Evolutionary conservation across 1,139 yeast species (phyloP).

Genomic region (Diutina sp.): DNA sequence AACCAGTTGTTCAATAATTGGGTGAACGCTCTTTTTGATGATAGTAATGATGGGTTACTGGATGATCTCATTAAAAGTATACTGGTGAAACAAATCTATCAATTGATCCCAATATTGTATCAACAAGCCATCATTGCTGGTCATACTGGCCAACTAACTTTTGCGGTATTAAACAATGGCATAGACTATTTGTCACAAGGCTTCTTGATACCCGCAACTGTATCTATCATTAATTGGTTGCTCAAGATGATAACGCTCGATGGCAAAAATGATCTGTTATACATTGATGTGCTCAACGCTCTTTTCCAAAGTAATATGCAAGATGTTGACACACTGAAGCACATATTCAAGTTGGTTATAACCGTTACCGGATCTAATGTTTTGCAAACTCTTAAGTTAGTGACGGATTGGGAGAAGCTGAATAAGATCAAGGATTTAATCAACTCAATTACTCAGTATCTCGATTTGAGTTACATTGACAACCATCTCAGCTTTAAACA

Average conservation of each 20-base stretch:
- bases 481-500: not conserved
- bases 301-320: constrained; percentile 6
- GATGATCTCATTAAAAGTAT: constrained; percentile 67
- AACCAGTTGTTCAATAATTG: constrained; percentile 53
- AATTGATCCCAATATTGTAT: constrained; percentile 59
- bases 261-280: constrained; percentile 4
- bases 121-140: constrained; percentile 62
- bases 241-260: constrained; percentile 5
- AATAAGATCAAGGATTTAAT: not conserved
- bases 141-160: constrained; percentile 34
- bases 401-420: constrained; percentile 1
- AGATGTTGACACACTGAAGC: constrained; percentile 4
- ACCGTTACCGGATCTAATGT: constrained; percentile 6
- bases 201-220: constrained; percentile 27
- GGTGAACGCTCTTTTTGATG: constrained; percentile 70
- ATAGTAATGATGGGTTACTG: constrained; percentile 64
- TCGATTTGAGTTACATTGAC: not conserved
- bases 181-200: constrained; percentile 31
- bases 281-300: constrained; percentile 5
- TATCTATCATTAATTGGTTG: constrained; percentile 22
- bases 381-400: not conserved
- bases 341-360: constrained; percentile 5
- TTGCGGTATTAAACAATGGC: constrained; percentile 23
- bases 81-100: constrained; percentile 54
- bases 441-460: not conserved